Conservation (phyloP, 306 rosid species). For the Lathyrus sativus region DNA sequence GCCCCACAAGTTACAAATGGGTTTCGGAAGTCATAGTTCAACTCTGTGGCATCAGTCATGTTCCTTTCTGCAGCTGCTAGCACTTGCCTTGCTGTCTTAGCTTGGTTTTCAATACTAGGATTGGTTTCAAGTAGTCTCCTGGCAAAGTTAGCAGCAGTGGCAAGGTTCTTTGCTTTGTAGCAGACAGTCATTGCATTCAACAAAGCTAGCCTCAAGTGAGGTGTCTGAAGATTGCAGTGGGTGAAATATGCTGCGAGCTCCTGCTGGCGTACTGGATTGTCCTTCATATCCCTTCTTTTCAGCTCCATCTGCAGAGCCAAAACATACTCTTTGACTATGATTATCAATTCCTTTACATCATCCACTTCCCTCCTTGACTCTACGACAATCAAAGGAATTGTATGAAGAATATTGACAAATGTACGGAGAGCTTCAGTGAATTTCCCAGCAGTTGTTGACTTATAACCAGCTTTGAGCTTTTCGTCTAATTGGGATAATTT, state of each 20-base stretch:
- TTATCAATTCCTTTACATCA: constrained; percentile 82
- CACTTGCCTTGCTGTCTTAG: constrained; percentile 85
- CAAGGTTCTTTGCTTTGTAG: constrained; percentile 81
- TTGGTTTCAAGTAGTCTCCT: constrained; percentile 85
- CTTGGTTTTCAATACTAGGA: constrained; percentile 78
- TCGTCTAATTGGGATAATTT: constrained; percentile 81
- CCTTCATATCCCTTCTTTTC: constrained; percentile 73
- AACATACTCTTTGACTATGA: constrained; percentile 83
- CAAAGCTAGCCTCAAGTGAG: constrained; percentile 91
- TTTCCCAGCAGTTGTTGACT: constrained; percentile 78
- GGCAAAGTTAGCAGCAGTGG: constrained; percentile 84
- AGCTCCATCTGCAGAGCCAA: constrained; percentile 82
- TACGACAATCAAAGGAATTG: constrained; percentile 80
- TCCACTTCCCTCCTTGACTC: constrained; percentile 94
- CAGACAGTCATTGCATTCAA: constrained; percentile 70
- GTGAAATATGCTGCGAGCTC: constrained; percentile 98
- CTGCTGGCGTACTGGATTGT: constrained; percentile 70
- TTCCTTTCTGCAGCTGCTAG: constrained; percentile 89
- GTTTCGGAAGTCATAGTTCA: constrained; percentile 87
- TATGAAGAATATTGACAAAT: constrained; percentile 70
- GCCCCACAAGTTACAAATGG: constrained; percentile 92
- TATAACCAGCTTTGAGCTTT: constrained; percentile 86
- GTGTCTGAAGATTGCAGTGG: constrained; percentile 87
- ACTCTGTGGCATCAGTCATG: constrained; percentile 68
- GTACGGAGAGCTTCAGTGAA: constrained; percentile 70